Percentiles rank a stretch among this genome's conserved stretches.
Evolutionary conservation across 2,329 filamentous ascomycete species (phyloP).

Genomic region (Trichophyton simii): DNA sequence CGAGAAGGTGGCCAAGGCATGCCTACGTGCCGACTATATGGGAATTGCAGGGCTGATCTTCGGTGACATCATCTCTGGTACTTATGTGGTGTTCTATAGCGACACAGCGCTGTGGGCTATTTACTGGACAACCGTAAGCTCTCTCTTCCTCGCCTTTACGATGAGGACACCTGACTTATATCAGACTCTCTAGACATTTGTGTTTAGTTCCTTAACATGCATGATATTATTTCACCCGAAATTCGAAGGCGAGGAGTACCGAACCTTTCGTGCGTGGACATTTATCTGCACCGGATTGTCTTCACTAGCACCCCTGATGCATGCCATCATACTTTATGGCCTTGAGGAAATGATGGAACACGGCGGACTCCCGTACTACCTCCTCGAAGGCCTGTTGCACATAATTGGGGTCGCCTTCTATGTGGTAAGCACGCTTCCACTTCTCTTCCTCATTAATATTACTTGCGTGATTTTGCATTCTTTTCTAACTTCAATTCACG

Average conservation of each 20-base stretch:
- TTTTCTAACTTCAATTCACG: not conserved
- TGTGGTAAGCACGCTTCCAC: slow-evolving; percentile 13
- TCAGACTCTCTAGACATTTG: not conserved
- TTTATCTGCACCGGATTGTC: slow-evolving; percentile 17
- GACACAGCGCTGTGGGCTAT: slow-evolving; percentile 15
- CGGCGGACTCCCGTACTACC: slow-evolving; percentile 19
- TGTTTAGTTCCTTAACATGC: slow-evolving; percentile 15
- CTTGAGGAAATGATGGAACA: slow-evolving; percentile 15
- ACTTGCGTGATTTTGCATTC: not conserved
- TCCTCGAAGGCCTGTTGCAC: slow-evolving; percentile 17
- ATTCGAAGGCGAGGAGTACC: slow-evolving; percentile 17
- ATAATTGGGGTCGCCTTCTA: slow-evolving; percentile 17
- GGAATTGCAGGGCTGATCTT: slow-evolving; percentile 22
- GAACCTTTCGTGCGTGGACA: slow-evolving; percentile 15
- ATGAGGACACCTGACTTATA: not conserved
- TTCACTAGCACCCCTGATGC: slow-evolving; percentile 16
- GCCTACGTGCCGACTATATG: slow-evolving; percentile 18
- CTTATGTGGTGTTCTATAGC: slow-evolving; percentile 23
- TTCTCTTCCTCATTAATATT: not conserved
- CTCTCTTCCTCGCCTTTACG: not conserved
- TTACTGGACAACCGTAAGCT: slow-evolving; percentile 23
- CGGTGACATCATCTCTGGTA: slow-evolving; percentile 22
- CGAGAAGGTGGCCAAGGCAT: slow-evolving; percentile 15
- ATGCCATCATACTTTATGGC: slow-evolving; percentile 17
- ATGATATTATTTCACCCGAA: slow-evolving; percentile 26